A percentile compares a stretch with the other conserved stretches of the same genome.
Conservation (phyloP, 2,329 filamentous ascomycete species). For the Microsporum ferrugineum region DNA sequence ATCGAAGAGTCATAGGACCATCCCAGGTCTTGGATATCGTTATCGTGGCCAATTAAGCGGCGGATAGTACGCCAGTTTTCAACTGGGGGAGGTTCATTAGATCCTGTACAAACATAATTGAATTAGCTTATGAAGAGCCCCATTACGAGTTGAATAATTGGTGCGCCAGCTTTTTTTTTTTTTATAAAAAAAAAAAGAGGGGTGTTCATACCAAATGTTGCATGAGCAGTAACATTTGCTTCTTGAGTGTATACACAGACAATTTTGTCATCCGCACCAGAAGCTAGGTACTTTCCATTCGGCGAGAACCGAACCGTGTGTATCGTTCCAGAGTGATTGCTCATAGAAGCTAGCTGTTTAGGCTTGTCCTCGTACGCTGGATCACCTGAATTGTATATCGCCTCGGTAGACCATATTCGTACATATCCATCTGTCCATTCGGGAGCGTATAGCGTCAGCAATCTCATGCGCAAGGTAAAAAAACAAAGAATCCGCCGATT, state of each 20-base stretch:
- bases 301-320: constrained; percentile 94
- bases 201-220: constrained; percentile 58
- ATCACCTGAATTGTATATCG: constrained; percentile 71
- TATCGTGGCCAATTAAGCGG: constrained; percentile 90
- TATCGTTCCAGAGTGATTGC: constrained; percentile 94
- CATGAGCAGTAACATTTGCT: constrained; percentile 62
- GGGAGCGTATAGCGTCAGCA: neutral
- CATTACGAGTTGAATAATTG: neutral
- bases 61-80: constrained; percentile 98
- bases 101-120: constrained; percentile 38
- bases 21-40: constrained; percentile 93
- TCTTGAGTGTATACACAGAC: constrained; percentile 94
- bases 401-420: constrained; percentile 92
- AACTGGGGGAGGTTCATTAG: constrained; percentile 79
- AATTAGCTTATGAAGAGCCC: neutral
- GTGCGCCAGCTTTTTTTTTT: neutral
- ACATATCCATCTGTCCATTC: constrained; percentile 69
- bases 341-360: constrained; percentile 93
- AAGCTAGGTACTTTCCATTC: constrained; percentile 89
- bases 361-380: constrained; percentile 60
- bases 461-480: neutral
- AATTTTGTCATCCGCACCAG: constrained; percentile 96
- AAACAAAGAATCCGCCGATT: neutral
- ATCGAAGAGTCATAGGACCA: constrained; percentile 97
- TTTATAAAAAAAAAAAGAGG: neutral